Evolutionary conservation across 176 grass and related monocot species (phyloP).

Genomic region (Chloris gayana): DNA sequence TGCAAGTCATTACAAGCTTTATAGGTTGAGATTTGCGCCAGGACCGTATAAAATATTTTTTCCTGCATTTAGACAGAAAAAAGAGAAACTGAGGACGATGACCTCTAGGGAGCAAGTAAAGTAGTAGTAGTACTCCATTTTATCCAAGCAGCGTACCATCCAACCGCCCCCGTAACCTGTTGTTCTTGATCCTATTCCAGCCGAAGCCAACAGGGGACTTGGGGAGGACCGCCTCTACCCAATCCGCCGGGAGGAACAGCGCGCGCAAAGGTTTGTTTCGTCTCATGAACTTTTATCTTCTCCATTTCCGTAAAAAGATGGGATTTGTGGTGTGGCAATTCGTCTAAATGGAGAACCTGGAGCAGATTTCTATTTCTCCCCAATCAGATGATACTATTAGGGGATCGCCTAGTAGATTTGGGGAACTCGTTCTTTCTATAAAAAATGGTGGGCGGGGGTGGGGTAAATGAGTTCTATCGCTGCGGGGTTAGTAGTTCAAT

Average conservation of each 20-base stretch:
- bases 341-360: conserved; percentile 30
- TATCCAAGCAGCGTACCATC: conserved; percentile 20
- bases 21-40: conserved; percentile 38
- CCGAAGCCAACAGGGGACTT: conserved; percentile 34
- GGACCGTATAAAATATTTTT: conserved; percentile 15
- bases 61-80: neutral
- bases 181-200: conserved; percentile 22
- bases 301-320: neutral
- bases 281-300: neutral
- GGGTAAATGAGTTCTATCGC: conserved; percentile 23
- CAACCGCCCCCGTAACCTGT: conserved; percentile 21
- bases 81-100: conserved; percentile 8
- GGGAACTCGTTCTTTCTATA: neutral
- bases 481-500: conserved; percentile 7
- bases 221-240: conserved; percentile 5
- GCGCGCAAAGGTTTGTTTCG: conserved; percentile 29
- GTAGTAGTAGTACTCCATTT: neutral
- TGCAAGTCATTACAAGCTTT: conserved; percentile 25
- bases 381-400: neutral
- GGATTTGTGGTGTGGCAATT: neutral
- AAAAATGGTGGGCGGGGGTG: neutral
- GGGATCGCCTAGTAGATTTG: conserved; percentile 18
- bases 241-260: conserved; percentile 15
- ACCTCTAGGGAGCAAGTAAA: conserved; percentile 37
- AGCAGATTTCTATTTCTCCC: neutral